phyloP scores from a whole-genome alignment of 2,329 filamentous ascomycete species.

The Aspergillus melleus region DNA sequence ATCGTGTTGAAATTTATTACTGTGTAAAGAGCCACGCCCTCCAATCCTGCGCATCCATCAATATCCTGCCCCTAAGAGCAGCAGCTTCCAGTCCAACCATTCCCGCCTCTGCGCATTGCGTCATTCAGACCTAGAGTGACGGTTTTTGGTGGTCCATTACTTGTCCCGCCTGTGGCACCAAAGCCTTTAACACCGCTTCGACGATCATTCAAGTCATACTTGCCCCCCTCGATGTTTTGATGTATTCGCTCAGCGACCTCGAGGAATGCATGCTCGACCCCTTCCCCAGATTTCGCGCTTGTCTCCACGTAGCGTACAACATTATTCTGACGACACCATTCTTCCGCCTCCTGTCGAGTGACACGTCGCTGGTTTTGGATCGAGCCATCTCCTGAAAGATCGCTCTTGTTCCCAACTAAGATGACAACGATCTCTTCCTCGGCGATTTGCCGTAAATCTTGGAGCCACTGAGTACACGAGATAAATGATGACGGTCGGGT shows the following conservation, averaged over 20 bases:
- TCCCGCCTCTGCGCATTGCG: slow-evolving; percentile 45
- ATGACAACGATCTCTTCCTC: slow-evolving; percentile 95
- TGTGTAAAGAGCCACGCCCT: not conserved
- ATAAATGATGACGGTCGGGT: slow-evolving; percentile 80
- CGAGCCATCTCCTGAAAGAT: slow-evolving; percentile 62
- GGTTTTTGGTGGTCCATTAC: slow-evolving; percentile 38
- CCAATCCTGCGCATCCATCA: not conserved
- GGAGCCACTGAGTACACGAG: slow-evolving; percentile 89
- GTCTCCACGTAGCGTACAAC: slow-evolving; percentile 95
- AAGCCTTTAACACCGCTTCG: slow-evolving; percentile 82
- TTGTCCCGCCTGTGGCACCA: slow-evolving; percentile 41
- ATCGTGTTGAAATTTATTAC: not conserved
- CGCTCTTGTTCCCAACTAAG: slow-evolving; percentile 91
- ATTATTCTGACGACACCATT: slow-evolving; percentile 83
- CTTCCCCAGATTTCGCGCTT: slow-evolving; percentile 90
- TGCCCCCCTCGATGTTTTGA: slow-evolving; percentile 92
- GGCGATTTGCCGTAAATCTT: slow-evolving; percentile 90
- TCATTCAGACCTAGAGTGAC: slow-evolving; percentile 49
- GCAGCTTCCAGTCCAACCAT: slow-evolving; percentile 38
- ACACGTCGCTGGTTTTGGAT: slow-evolving; percentile 67
- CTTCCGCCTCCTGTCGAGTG: slow-evolving; percentile 76
- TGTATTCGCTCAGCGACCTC: slow-evolving; percentile 95
- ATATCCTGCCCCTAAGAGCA: slow-evolving; percentile 29
- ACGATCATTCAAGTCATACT: slow-evolving; percentile 91
- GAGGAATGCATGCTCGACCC: slow-evolving; percentile 89